These are phyloP conservation scores for Danielia reshetovae DNA, from an alignment of 805 yeast genomes.

Conservation along the genomic window DNA sequence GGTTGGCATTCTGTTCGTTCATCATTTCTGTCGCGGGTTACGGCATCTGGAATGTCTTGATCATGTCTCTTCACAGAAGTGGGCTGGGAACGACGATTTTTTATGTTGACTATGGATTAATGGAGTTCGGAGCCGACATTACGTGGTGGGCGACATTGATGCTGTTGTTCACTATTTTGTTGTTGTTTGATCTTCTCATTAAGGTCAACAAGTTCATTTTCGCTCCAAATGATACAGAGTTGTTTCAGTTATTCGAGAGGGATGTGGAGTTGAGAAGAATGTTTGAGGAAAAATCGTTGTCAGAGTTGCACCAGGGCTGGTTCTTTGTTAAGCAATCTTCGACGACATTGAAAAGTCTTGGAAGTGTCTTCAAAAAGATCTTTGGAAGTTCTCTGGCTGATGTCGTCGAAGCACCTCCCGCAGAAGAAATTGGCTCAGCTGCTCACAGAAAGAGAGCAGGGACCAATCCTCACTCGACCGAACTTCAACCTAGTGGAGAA, in stretches of 20 bases:
- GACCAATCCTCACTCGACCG: constrained; percentile 43
- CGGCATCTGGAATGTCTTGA: constrained; percentile 74
- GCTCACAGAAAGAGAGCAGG: constrained; percentile 45
- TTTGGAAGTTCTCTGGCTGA: constrained; percentile 13
- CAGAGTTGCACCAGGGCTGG: constrained; percentile 79
- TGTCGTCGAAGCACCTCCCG: constrained; percentile 10
- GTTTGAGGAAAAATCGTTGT: constrained; percentile 69
- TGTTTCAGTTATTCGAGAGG: constrained; percentile 74
- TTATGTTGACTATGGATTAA: constrained; percentile 67
- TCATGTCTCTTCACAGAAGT: constrained; percentile 62
- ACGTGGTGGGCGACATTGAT: constrained; percentile 83
- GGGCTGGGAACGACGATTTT: constrained; percentile 57
- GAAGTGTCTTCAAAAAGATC: constrained; percentile 20
- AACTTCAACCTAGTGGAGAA: constrained; percentile 47
- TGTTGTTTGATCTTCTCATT: constrained; percentile 61
- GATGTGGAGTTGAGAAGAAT: constrained; percentile 60
- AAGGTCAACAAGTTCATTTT: constrained; percentile 54
- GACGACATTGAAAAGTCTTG: constrained; percentile 12
- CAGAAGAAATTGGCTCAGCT: constrained; percentile 25
- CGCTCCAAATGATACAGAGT: constrained; percentile 70
- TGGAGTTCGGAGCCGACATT: constrained; percentile 74
- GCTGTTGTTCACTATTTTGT: constrained; percentile 52
- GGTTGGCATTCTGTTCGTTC: constrained; percentile 63
- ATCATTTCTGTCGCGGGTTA: constrained; percentile 79
- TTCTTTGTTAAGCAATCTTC: constrained; percentile 51